These are phyloP conservation scores for Solanum gandarillasii DNA, from an alignment of 257 asterid species.

Conservation along the genomic window DNA sequence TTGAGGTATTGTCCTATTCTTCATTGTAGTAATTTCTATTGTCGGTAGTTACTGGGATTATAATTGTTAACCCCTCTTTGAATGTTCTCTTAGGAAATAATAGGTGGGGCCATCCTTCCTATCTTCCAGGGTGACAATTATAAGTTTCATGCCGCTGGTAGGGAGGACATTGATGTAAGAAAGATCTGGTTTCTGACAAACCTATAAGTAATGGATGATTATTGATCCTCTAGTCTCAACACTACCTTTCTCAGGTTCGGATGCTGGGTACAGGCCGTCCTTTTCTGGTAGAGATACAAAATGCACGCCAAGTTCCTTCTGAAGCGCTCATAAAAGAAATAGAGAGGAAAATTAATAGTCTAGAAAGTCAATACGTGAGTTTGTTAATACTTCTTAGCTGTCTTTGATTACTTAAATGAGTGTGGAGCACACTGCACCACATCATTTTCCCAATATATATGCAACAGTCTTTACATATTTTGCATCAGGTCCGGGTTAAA, in stretches of 20 bases:
- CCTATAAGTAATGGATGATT: background rate
- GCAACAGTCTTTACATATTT: background rate
- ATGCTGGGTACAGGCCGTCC: constrained; percentile 98
- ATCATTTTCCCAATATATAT: background rate
- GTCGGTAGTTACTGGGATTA: constrained; percentile 3
- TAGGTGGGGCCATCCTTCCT: constrained; percentile 78
- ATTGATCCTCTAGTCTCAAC: background rate
- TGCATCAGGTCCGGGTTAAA: constrained; percentile 59
- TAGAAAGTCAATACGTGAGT: constrained; percentile 60
- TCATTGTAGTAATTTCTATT: background rate
- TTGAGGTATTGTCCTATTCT: constrained; percentile 50
- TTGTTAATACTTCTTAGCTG: background rate
- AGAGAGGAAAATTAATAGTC: constrained; percentile 59
- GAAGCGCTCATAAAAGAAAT: constrained; percentile 56
- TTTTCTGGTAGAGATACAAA: constrained; percentile 80
- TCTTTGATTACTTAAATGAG: background rate
- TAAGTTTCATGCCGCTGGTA: constrained; percentile 98
- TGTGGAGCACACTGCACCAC: background rate
- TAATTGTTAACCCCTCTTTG: background rate
- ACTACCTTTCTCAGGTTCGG: constrained; percentile 49
- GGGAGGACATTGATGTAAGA: constrained; percentile 96
- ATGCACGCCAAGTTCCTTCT: constrained; percentile 66
- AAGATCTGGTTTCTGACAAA: background rate
- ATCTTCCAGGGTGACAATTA: constrained; percentile 67
- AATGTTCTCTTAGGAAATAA: constrained; percentile 57